These are phyloP conservation scores for Pneumocystis murina DNA, from an alignment of 1,139 yeast genomes.

Conservation along the genomic window DNA sequence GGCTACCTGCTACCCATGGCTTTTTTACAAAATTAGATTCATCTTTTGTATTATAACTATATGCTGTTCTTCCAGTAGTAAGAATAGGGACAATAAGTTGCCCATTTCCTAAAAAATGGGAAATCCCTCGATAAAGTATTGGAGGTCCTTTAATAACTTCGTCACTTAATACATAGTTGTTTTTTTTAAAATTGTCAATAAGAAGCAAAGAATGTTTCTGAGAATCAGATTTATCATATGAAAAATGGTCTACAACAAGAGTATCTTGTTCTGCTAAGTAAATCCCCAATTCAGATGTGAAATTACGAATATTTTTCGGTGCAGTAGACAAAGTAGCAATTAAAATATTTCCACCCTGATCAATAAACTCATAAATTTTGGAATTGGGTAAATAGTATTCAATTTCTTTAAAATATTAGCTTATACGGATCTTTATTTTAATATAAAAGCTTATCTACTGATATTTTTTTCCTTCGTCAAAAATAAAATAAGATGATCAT, in stretches of 20 bases:
- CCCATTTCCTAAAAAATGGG: constrained; percentile 44
- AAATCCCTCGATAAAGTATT: constrained; percentile 32
- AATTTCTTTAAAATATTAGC: constrained; percentile 18
- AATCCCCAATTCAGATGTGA: constrained; percentile 69
- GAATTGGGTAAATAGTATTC: constrained; percentile 31
- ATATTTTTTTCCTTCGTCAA: constrained; percentile 29
- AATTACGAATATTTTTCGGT: constrained; percentile 53
- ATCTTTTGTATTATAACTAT: constrained; percentile 38
- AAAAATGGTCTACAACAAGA: constrained; percentile 53
- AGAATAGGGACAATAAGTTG: constrained; percentile 58
- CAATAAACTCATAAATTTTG: constrained; percentile 38
- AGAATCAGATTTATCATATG: constrained; percentile 18
- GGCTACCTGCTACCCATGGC: constrained; percentile 70
- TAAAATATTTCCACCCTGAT: constrained; percentile 60
- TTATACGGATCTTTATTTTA: constrained; percentile 4
- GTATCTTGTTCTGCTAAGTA: constrained; percentile 68
- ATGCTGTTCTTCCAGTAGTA: constrained; percentile 53
- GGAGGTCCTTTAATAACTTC: constrained; percentile 12
- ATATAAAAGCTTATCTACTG: background rate
- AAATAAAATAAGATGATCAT: constrained; percentile 37
- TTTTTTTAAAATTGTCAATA: constrained; percentile 7
- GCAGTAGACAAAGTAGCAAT: constrained; percentile 40
- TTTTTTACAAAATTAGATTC: constrained; percentile 22
- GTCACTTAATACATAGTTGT: constrained; percentile 8
- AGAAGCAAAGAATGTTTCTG: constrained; percentile 8